phyloP scores from a whole-genome alignment of 176 grass and related monocot genomes.

The Phoenix roebelenii region DNA sequence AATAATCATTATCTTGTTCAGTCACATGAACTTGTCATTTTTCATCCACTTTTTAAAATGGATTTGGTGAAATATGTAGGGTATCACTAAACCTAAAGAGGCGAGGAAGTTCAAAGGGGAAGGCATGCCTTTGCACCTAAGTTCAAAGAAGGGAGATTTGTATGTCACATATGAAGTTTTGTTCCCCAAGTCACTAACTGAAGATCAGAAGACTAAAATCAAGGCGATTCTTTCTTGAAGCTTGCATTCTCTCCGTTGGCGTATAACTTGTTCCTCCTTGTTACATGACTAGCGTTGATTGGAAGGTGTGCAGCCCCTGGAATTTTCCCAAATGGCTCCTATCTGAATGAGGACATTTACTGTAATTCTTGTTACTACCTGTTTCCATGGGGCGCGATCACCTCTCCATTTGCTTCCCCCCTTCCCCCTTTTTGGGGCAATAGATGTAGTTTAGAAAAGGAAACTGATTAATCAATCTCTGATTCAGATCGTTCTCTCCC shows the following conservation, averaged over 20 bases:
- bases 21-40: too few species aligned
- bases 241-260: neutral
- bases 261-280: neutral
- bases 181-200: conserved; percentile 72
- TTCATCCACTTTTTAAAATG: neutral
- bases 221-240: conserved; percentile 57
- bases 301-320: conserved; percentile 23
- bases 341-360: conserved; percentile 5
- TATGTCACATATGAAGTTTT: conserved; percentile 69
- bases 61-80: conserved; percentile 26
- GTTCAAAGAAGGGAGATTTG: conserved; percentile 86
- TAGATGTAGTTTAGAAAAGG: conserved; percentile 30
- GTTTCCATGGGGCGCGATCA: conserved; percentile 18
- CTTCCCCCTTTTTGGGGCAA: neutral
- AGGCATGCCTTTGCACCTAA: conserved; percentile 90
- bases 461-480: conserved; percentile 13
- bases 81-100: conserved; percentile 88
- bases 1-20: neutral
- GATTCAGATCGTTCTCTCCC: too few species aligned
- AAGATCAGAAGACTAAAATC: conserved; percentile 78
- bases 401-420: neutral
- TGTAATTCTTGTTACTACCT: conserved; percentile 17
- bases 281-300: neutral
- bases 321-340: conserved; percentile 30
- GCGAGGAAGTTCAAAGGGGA: conserved; percentile 86